A percentile compares a stretch with the other conserved stretches of the same genome.
Evolutionary conservation across 257 asterid species (phyloP).

Genomic region (Rubia yunnanensis): DNA sequence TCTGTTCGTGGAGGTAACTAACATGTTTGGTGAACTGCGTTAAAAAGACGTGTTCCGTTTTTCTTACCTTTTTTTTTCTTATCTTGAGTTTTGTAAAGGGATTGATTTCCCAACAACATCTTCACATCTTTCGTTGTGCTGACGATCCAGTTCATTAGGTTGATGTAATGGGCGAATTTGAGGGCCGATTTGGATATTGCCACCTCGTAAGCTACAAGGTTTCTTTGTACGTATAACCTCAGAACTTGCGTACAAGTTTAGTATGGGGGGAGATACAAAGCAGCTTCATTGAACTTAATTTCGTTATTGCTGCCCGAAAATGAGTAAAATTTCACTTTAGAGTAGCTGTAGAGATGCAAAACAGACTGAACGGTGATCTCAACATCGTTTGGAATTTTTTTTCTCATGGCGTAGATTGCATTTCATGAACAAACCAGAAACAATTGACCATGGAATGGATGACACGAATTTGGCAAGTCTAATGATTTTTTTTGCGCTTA

Average conservation of each 20-base stretch:
- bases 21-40: too few relatives aligned
- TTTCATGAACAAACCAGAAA: conserved; percentile 15
- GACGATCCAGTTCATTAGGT: conserved; percentile 45
- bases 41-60: too few relatives aligned
- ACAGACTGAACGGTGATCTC: conserved; percentile 23
- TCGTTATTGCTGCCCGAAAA: conserved; percentile 15
- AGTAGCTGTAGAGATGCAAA: conserved; percentile 8
- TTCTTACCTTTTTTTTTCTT: too few relatives aligned
- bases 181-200: conserved; percentile 22
- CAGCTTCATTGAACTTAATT: conserved; percentile 16
- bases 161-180: conserved; percentile 36
- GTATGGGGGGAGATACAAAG: conserved; percentile 30
- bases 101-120: too few relatives aligned
- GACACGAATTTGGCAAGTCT: conserved; percentile 12
- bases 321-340: conserved; percentile 13
- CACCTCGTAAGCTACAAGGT: conserved; percentile 45
- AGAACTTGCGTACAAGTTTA: conserved; percentile 24
- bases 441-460: conserved; percentile 20
- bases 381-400: not conserved
- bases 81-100: too few relatives aligned
- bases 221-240: conserved; percentile 39
- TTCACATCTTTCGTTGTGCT: conserved; percentile 30
- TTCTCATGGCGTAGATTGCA: conserved; percentile 5
- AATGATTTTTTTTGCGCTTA: conserved; percentile 4
- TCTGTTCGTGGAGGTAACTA: too few relatives aligned